Conservation (phyloP, 2,329 filamentous ascomycete species). For the Madurella mycetomatis region DNA sequence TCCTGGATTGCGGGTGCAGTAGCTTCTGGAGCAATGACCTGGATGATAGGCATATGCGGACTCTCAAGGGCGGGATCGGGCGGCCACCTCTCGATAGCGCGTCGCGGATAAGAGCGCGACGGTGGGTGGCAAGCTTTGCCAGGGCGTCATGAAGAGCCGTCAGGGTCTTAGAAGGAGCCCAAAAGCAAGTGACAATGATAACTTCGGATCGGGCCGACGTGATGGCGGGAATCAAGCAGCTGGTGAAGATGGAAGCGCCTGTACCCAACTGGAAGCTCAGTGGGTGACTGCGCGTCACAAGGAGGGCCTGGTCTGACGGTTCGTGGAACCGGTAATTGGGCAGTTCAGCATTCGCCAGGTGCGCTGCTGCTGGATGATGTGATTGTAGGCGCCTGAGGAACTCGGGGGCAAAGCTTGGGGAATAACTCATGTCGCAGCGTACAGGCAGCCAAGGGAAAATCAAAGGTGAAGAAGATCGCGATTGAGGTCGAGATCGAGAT, state of each 20-base stretch:
- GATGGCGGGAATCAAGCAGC: conserved; percentile 57
- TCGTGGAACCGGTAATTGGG: conserved; percentile 45
- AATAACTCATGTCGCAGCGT: conserved; percentile 15
- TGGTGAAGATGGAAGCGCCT: conserved; percentile 52
- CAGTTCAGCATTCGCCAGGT: conserved; percentile 33
- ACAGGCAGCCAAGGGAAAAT: no score
- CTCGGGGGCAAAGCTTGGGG: conserved; percentile 21
- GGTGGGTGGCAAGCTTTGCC: conserved; percentile 49
- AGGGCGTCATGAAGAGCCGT: conserved; percentile 55
- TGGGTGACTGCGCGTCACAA: conserved; percentile 47
- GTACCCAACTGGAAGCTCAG: conserved; percentile 52
- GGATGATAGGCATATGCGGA: conserved; percentile 75
- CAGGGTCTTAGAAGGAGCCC: conserved; percentile 63
- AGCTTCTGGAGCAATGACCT: conserved; percentile 68
- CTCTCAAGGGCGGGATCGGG: conserved; percentile 41
- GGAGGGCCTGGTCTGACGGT: conserved; percentile 28
- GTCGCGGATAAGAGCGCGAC: conserved; percentile 28
- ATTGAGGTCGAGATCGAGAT: no score
- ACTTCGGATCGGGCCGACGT: conserved; percentile 58
- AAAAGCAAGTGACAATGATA: conserved; percentile 78
- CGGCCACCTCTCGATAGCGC: conserved; percentile 11
- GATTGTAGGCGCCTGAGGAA: conserved; percentile 24
- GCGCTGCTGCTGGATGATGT: not conserved
- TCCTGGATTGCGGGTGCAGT: conserved; percentile 60
- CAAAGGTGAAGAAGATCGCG: no score